phyloP scores from a whole-genome alignment of 495 filamentous ascomycete species.

The Aspergillus bridgeri region DNA sequence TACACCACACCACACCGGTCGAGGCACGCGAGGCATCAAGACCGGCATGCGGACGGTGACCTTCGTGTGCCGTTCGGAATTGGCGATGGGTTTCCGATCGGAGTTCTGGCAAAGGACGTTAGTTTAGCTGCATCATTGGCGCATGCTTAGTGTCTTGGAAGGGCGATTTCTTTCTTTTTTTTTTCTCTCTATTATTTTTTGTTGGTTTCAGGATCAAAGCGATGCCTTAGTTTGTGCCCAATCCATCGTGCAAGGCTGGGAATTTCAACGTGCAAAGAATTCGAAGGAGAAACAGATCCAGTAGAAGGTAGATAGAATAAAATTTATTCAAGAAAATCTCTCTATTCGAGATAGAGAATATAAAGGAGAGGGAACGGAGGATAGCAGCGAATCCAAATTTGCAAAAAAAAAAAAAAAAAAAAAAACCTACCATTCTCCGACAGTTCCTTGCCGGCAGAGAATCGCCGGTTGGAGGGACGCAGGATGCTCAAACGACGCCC shows the following conservation, averaged over 20 bases:
- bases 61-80: slow-evolving; percentile 82
- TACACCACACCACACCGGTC: slow-evolving; percentile 85
- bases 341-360: no score
- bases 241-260: background rate
- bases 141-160: slow-evolving; percentile 4
- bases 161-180: background rate
- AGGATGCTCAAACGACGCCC: slow-evolving; percentile 47
- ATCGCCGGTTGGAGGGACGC: slow-evolving; percentile 39
- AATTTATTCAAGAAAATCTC: background rate
- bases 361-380: no score
- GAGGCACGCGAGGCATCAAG: slow-evolving; percentile 80
- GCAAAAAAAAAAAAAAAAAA: slow-evolving; percentile 5
- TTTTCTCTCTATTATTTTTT: background rate
- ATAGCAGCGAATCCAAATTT: no score
- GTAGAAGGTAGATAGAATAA: background rate
- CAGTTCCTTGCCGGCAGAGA: slow-evolving; percentile 38
- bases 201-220: background rate
- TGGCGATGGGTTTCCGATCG: slow-evolving; percentile 78
- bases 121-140: slow-evolving; percentile 7
- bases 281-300: background rate
- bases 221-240: background rate
- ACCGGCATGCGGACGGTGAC: slow-evolving; percentile 84
- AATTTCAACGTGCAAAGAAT: background rate
- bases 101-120: slow-evolving; percentile 48
- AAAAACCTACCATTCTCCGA: slow-evolving; percentile 39